phyloP scores from a whole-genome alignment of 192 early-diverging fungal genomes.

The Umbelopsis ramanniana region DNA sequence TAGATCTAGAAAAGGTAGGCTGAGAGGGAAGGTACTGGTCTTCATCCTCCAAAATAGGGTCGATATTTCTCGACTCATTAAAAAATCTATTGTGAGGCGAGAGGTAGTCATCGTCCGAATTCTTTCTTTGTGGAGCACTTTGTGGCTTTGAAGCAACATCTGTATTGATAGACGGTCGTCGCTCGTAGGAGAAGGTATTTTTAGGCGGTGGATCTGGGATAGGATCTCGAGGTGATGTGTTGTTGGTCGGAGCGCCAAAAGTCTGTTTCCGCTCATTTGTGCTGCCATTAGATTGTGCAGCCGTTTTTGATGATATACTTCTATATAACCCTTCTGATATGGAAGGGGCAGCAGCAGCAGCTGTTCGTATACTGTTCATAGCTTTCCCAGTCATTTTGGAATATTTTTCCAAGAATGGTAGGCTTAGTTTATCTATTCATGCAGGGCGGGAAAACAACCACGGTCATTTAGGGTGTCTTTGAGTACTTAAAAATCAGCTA shows the following conservation, averaged over 20 bases:
- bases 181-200: slow-evolving; percentile 5
- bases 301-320: neutral
- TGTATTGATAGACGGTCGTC: neutral
- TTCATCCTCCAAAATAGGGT: slow-evolving; percentile 19
- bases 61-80: slow-evolving; percentile 8
- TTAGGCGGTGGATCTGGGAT: neutral
- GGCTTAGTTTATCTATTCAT: slow-evolving; percentile 30
- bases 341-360: slow-evolving; percentile 16
- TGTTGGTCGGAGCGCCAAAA: slow-evolving; percentile 1
- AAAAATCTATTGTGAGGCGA: neutral
- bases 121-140: neutral
- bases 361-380: slow-evolving; percentile 19
- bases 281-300: neutral
- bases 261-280: slow-evolving; percentile 10
- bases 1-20: neutral
- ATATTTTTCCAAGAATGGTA: slow-evolving; percentile 48
- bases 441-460: neutral
- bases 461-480: slow-evolving; percentile 2
- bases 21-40: neutral
- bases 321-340: slow-evolving; percentile 8
- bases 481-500: neutral
- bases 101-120: neutral
- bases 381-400: slow-evolving; percentile 39
- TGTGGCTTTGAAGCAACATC: neutral
- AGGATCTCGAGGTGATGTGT: neutral